A percentile compares a stretch with the other conserved stretches of the same genome.
Evolutionary conservation across 257 asterid genomes (phyloP).

Genomic region (Verbena officinalis): DNA sequence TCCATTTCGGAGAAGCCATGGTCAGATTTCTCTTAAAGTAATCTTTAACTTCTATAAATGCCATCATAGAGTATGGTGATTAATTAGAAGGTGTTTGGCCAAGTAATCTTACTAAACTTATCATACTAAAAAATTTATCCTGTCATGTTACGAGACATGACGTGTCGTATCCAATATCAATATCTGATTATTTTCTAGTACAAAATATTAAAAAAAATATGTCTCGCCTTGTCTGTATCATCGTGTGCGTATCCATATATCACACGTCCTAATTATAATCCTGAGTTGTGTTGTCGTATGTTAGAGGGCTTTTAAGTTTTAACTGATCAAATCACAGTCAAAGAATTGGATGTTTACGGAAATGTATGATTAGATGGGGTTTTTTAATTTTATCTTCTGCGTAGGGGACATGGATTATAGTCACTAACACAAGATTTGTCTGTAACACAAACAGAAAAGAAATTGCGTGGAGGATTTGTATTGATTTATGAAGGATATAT

Average conservation of each 20-base stretch:
- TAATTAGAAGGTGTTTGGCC: background rate
- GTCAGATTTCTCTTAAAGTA: conserved; percentile 27
- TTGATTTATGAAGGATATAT: no score
- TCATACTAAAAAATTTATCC: no score
- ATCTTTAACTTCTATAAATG: conserved; percentile 33
- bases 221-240: no score
- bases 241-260: no score
- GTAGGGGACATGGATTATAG: conserved; percentile 10
- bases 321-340: conserved; percentile 1
- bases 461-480: background rate
- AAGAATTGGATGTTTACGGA: no score
- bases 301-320: no score
- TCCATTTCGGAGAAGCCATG: conserved; percentile 34
- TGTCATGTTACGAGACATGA: no score
- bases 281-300: no score
- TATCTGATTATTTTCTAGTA: no score
- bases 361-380: background rate
- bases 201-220: no score
- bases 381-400: conserved; percentile 9
- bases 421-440: conserved; percentile 17
- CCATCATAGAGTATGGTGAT: conserved; percentile 23
- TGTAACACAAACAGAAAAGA: background rate
- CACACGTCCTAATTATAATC: background rate
- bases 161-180: no score
- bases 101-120: background rate